phyloP scores from a whole-genome alignment of 2,329 filamentous ascomycete species.

The Phialemoniopsis sp. region DNA sequence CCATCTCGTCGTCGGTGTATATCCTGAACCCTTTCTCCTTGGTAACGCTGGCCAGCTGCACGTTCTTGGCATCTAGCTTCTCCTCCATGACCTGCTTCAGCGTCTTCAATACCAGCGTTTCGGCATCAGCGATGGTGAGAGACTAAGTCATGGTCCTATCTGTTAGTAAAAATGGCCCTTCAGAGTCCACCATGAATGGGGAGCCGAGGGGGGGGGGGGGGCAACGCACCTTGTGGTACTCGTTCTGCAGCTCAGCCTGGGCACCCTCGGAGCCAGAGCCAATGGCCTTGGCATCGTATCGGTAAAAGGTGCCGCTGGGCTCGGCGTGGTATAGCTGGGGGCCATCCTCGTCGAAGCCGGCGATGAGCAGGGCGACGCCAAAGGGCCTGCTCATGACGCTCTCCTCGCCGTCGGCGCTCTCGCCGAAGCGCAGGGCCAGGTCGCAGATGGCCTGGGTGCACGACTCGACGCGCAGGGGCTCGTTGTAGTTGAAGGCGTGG shows the following conservation, averaged over 20 bases:
- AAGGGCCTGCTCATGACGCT: conserved; percentile 98
- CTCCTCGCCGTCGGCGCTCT: conserved; percentile 96
- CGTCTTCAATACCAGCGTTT: conserved; percentile 94
- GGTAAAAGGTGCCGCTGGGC: conserved; percentile 96
- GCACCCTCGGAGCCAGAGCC: conserved; percentile 96
- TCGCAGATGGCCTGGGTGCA: conserved; percentile 99
- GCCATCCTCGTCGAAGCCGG: conserved; percentile 94
- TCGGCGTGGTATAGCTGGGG: conserved; percentile 97
- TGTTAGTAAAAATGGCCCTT: too few species aligned
- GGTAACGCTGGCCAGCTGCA: conserved; percentile 95
- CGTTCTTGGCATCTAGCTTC: conserved; percentile 98
- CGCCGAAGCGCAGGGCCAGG: conserved; percentile 90
- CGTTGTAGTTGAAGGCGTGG: conserved; percentile 97
- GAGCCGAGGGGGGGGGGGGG: neutral
- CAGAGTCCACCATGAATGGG: neutral
- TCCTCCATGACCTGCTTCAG: conserved; percentile 99
- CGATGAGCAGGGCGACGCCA: conserved; percentile 93
- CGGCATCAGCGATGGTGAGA: conserved; percentile 85
- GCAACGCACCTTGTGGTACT: conserved; percentile 89
- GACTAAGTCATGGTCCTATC: conserved; percentile 49
- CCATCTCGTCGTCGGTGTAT: conserved; percentile 98
- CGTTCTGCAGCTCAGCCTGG: conserved; percentile 95
- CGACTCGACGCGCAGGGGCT: conserved; percentile 91
- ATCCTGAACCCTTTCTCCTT: conserved; percentile 98
- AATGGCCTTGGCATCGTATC: conserved; percentile 98